Base-by-base conservation (phyloP, 2,329 filamentous ascomycete genomes). In the Monosporascus sp. region DNA sequence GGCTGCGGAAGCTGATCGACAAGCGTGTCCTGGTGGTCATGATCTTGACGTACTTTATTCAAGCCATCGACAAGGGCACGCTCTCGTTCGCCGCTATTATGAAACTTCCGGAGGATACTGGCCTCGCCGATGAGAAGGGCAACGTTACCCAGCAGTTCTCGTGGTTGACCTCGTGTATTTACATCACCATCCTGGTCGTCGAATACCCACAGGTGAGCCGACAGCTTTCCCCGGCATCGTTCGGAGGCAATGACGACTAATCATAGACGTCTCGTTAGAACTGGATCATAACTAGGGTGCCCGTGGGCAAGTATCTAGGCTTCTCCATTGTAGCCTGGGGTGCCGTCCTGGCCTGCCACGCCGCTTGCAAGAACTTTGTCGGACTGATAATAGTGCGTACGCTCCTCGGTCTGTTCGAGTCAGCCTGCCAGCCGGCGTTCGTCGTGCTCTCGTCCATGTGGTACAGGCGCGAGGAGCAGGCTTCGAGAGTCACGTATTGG, bases 121-220 rank as follows among this genome's bases (percentile, higher is more conserved):
- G 72, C n/a, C 67, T 85, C 4, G 60, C 72, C 39, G 77, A 72
- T 24, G 58, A 68, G 6, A 55, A 70, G 25, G 69, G 71, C 20
- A 58, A 54, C 37, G 55, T 67, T 0, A 72, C 69, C 35, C 58
- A 67, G 18, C 65, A 89, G 70, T 90, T 84, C 65, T 81, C 78
- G 25, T 90, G 87, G 87, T 73, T 90, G 49, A 87, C 83, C 0
- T 88, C 85, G 14, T 88, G 83, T 74, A 87, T 90, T 58, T 90
- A 89, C 71, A 83, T 89, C 55, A 84, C 81, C 49, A 83, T 89
- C 20, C 72, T 90, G 9, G 69, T 85, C 47, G 85, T 88, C 58
- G 87, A 90, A 66, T 89, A 88, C 63, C 87, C 87, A 0, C 86
- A 85, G 66, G 65, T 68, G 35, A 52, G 63, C 51, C 6, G 31